Evolutionary conservation across 306 rosid genomes (phyloP).

Genomic region (Cucurbita argyrosperma): DNA sequence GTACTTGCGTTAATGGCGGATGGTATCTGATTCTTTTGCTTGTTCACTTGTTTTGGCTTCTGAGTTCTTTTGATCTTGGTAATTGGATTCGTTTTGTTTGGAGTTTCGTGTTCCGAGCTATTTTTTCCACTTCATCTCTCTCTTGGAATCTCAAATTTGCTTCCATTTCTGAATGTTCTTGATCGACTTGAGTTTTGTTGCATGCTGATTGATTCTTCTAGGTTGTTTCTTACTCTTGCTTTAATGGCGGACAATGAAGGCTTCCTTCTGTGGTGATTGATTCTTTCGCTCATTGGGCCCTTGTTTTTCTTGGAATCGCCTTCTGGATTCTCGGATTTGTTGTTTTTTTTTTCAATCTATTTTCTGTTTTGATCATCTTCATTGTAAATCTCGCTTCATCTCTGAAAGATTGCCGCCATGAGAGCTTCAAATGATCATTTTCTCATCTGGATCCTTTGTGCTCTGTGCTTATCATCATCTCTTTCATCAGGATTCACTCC

Average conservation of each 20-base stretch:
- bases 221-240: background rate
- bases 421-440: conserved; percentile 6
- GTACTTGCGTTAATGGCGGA: background rate
- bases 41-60: background rate
- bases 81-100: background rate
- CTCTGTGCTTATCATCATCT: conserved; percentile 14
- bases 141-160: too few species aligned
- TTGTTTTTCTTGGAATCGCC: background rate
- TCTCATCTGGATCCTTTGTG: conserved; percentile 18
- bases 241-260: background rate
- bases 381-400: background rate
- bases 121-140: background rate
- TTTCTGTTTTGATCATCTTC: background rate
- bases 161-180: background rate
- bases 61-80: background rate
- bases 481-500: conserved; percentile 22
- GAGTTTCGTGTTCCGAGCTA: background rate
- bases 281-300: background rate
- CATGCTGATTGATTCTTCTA: background rate
- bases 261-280: background rate
- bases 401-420: conserved; percentile 6
- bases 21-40: background rate
- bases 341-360: background rate
- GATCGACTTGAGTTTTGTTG: background rate
- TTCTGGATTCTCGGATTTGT: background rate